Evolutionary conservation across 192 early-diverging fungal species (phyloP), one percentile per base, ranked within the genome.

Genomic region (Mortierella hygrophila): DNA sequence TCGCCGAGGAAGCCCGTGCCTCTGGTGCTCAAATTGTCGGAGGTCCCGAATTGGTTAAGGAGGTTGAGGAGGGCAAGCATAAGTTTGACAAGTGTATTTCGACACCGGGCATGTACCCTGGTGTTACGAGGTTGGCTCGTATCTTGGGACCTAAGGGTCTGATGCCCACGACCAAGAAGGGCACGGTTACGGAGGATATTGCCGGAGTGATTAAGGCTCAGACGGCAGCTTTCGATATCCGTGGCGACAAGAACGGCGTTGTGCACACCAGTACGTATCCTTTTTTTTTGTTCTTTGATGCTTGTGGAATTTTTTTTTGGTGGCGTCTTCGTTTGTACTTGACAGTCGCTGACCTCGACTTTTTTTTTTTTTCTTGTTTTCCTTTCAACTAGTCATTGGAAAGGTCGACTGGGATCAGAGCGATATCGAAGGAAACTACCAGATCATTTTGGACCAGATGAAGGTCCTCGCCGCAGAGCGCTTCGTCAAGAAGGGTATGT

Each of bases 121-220:
- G 92, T 52, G 96, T 98, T 46, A 92, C 97, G 47, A 95, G 94
- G 83, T 94, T 99, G 85, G 98, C 97, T 9, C 93, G 94, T 68
- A 85, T 97, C 38, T 87, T 99, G 80, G 98, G 98, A 77, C 98
- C 98, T 38, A 97, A 96, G 85, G 97, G 97, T n/a, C 90, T 99
- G 76, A 98, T 99, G 98, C 98, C 98, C 35, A 97, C 94, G 6
- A 89, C 92, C 35, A 95, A 95, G 69, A 95, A 94, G 82, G 95
- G 95, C 68, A 97, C 96, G 29, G 97, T 97, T 5, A 95, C 95
- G 1, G 92, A 94, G 70, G 95, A 96, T 78, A 92, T 98, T 47
- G 80, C 90, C 0, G 90, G 86, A 9, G 90, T 92, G 32, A 94
- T 98, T 37, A 87, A 72, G 57, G 91, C 87, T 52, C 88, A 96